Percentiles rank a stretch among this genome's conserved stretches.
Conservation (phyloP, 108 stramenopile genomes). For the Epithemia pelagica region DNA sequence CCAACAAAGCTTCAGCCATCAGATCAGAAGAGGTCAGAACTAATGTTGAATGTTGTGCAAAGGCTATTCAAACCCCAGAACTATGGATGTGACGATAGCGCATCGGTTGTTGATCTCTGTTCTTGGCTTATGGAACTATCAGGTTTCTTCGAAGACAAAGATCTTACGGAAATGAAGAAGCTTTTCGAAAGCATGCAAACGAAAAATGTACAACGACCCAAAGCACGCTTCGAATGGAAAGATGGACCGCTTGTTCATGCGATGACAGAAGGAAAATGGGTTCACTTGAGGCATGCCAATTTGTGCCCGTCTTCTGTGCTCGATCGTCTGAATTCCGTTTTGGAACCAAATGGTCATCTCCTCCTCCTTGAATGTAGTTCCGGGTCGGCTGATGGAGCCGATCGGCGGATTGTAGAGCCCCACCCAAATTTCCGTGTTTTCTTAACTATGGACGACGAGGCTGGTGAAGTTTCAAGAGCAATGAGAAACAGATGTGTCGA, state of each 20-base stretch:
- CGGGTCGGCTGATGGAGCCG: constrained; percentile 29
- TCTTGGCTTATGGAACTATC: not conserved
- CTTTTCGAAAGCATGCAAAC: not conserved
- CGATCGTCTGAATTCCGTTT: constrained; percentile 94
- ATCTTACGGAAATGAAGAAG: not conserved
- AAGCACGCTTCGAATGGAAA: constrained; percentile 81
- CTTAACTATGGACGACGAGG: constrained; percentile 80
- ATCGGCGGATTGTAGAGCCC: constrained; percentile 71
- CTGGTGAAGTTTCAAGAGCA: constrained; percentile 94
- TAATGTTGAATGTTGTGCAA: not conserved
- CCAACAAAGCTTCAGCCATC: not conserved
- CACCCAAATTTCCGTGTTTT: constrained; percentile 95
- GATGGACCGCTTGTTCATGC: constrained; percentile 94
- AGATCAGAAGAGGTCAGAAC: not conserved
- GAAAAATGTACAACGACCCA: not conserved
- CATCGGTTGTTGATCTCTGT: not conserved
- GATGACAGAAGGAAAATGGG: constrained; percentile 88
- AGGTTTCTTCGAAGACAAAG: not conserved
- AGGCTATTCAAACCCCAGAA: not conserved
- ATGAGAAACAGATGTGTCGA: constrained; percentile 99
- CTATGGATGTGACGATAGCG: not conserved
- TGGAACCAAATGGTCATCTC: constrained; percentile 90
- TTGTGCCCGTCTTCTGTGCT: constrained; percentile 93
- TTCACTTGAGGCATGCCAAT: constrained; percentile 93
- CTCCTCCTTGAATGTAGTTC: constrained; percentile 90